These are phyloP conservation scores for Trichothecium roseum DNA, from an alignment of 2,329 filamentous ascomycete species.

Conservation along the genomic window DNA sequence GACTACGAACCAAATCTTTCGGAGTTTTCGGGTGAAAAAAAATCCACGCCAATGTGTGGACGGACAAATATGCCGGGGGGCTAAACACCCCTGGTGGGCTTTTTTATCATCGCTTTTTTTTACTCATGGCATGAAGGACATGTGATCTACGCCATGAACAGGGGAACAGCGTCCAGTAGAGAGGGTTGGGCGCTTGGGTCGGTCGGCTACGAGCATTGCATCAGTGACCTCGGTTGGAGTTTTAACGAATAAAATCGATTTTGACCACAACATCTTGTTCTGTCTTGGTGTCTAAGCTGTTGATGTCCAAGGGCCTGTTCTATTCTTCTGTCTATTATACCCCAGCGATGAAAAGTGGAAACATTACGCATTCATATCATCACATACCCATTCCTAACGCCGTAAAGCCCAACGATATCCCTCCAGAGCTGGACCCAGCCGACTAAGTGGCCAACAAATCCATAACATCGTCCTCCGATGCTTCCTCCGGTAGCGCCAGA, in stretches of 20 bases:
- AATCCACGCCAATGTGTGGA: slow-evolving; percentile 1
- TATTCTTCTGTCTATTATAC: too few relatives aligned
- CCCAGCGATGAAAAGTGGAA: too few relatives aligned
- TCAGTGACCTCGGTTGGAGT: slow-evolving; percentile 28
- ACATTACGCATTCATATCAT: slow-evolving; percentile 5
- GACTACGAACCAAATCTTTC: neutral
- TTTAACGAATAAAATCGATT: slow-evolving; percentile 29
- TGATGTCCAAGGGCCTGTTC: too few relatives aligned
- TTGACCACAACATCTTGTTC: slow-evolving; percentile 13
- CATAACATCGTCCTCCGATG: slow-evolving; percentile 38
- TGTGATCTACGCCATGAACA: neutral
- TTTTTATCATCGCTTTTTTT: neutral
- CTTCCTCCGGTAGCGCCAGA: slow-evolving; percentile 27
- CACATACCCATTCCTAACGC: neutral
- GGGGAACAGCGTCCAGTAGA: slow-evolving; percentile 1
- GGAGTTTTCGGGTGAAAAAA: neutral
- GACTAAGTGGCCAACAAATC: slow-evolving; percentile 34
- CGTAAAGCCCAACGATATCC: too few relatives aligned
- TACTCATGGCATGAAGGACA: neutral
- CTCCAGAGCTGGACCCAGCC: too few relatives aligned
- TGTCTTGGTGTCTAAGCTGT: neutral
- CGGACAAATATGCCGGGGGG: neutral
- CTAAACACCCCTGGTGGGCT: neutral
- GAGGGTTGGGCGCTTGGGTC: slow-evolving; percentile 13
- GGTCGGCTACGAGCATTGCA: slow-evolving; percentile 32